Percentiles rank a stretch among this genome's conserved stretches.
phyloP scores from a whole-genome alignment of 306 rosid species.

The Castanospermum australe region DNA sequence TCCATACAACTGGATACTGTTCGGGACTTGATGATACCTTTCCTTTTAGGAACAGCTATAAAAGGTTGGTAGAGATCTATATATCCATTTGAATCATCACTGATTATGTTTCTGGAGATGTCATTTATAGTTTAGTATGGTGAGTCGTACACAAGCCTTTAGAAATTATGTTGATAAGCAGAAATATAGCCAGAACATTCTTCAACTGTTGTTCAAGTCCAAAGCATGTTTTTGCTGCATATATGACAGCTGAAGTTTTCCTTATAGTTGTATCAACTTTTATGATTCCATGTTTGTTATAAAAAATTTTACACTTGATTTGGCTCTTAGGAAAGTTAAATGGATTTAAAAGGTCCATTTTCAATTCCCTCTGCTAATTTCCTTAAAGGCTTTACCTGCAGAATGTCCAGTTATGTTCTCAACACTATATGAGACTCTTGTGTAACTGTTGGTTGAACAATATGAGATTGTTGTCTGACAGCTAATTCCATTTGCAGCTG shows the following conservation, averaged over 20 bases:
- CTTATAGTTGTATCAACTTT: not conserved
- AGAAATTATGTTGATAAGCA: slow-evolving; percentile 8
- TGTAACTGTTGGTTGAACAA: not conserved
- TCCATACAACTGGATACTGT: slow-evolving; percentile 52
- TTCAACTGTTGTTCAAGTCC: slow-evolving; percentile 9
- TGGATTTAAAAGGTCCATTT: slow-evolving; percentile 1
- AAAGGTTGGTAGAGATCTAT: slow-evolving; percentile 58
- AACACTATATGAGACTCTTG: not conserved
- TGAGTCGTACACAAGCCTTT: not conserved
- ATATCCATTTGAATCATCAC: not conserved
- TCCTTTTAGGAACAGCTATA: slow-evolving; percentile 62
- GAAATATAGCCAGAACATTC: not conserved
- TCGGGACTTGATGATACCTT: slow-evolving; percentile 62
- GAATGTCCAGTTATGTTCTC: no score
- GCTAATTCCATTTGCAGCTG: not conserved
- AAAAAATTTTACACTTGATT: not conserved
- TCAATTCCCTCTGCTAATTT: no score
- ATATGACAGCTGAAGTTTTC: slow-evolving; percentile 14
- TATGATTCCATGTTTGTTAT: not conserved
- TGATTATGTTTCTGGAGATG: not conserved
- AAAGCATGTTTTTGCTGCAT: slow-evolving; percentile 10
- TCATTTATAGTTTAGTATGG: not conserved
- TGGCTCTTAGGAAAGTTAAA: not conserved
- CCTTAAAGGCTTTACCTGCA: no score
- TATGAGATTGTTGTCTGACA: not conserved